Base-by-base conservation (phyloP, 768 basidiomycete genomes). In the Ephemerocybe angulata region DNA sequence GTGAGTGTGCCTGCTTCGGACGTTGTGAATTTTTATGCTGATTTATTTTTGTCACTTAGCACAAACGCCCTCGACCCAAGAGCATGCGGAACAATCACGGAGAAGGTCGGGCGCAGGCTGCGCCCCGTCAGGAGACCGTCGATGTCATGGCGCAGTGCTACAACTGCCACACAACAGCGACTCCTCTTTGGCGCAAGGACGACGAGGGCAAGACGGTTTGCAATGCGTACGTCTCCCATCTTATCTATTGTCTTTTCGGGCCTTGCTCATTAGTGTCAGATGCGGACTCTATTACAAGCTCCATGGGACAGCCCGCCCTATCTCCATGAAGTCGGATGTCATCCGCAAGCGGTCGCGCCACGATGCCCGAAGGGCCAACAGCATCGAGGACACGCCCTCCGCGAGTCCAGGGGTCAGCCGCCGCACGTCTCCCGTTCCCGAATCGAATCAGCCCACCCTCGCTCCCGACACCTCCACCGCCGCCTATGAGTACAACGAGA, bases 161-260 rank as follows among this genome's bases (percentile, higher is more conserved):
- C 71, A 93, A 92, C 64, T 93, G 90, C 73, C 87, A 91, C 64
- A 93, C 91, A 22, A 92, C 88, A 2, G 88, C 90, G 13, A 92
- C 90, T 4, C 91, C 91, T 12, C 80, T 93, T 37, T 93, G 90
- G 90, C 81, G 90, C 58, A 93, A 93, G 70, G 91, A 93, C 62
- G 90, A 92, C 62, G 91, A 92, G 70, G 90, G 90, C 52, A 90
- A 90, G 75, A 93, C 90, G 0, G 88, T 93, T 37, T 93, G 91
- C 75, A 93, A 93, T 63, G 90, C 91, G 87, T 92, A 67, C 69
- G 87, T 82, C 25, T 54, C 50, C n/a, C 29, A 60, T 31, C 52
- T 31, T 46, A 42, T 30, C 30, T 56, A 22, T 17, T 56, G 27
- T 50, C 48, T 35, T 29, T 29, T 50, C 38, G 46, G 37, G 47